A percentile compares a stretch with the other conserved stretches of the same genome.
Evolutionary conservation across 345 rosid genomes (phyloP).

Genomic region (Trapa bicornis): DNA sequence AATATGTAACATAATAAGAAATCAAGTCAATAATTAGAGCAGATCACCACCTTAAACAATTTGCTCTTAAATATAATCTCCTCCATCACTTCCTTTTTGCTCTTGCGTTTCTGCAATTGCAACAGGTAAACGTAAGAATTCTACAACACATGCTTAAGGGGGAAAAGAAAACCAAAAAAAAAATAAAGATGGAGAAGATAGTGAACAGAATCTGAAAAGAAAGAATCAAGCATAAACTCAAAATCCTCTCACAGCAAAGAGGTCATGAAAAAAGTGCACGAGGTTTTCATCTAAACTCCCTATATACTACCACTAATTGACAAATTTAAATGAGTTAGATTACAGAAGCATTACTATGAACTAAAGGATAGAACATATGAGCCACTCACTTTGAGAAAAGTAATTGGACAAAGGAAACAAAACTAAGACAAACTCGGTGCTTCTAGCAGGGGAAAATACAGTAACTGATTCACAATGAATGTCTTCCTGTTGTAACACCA

Average conservation of each 20-base stretch:
- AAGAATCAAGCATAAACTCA: not conserved
- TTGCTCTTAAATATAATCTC: slow-evolving; percentile 95
- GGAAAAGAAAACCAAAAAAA: too few species aligned
- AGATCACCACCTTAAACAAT: slow-evolving; percentile 60
- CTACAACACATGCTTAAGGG: slow-evolving; percentile 6
- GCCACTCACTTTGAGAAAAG: not conserved
- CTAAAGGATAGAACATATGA: not conserved
- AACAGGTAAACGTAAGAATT: too few species aligned
- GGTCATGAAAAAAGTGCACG: not conserved
- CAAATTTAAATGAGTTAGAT: not conserved
- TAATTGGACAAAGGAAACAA: too few species aligned
- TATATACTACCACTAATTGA: not conserved
- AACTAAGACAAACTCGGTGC: too few species aligned
- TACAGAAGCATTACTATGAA: not conserved
- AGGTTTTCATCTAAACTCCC: not conserved
- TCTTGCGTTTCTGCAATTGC: slow-evolving; percentile 31
- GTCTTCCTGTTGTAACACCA: not conserved
- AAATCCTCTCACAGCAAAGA: not conserved
- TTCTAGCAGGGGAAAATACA: too few species aligned
- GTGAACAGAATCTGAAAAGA: not conserved
- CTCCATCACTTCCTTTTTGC: slow-evolving; percentile 81
- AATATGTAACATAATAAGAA: not conserved
- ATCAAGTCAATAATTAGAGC: not conserved
- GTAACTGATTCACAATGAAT: not conserved
- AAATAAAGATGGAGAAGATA: not conserved